These are phyloP conservation scores for Cucumis hystrix DNA, from an alignment of 306 rosid species.

Conservation along the genomic window DNA sequence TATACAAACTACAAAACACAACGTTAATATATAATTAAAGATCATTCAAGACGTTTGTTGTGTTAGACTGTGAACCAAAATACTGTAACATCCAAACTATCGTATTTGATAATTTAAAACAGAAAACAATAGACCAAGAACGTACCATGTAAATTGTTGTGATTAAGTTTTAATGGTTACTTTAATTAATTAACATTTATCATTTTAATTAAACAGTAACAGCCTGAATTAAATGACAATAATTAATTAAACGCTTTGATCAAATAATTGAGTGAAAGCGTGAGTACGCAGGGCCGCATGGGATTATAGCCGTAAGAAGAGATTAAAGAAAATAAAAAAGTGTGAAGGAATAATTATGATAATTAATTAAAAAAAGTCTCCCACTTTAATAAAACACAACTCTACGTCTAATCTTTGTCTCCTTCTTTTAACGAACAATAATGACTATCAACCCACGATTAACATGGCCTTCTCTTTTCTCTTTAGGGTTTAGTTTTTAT, in stretches of 20 bases:
- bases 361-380: not conserved
- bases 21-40: no score
- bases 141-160: no score
- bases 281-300: not conserved
- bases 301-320: not conserved
- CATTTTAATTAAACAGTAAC: not conserved
- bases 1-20: no score
- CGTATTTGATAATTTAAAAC: no score
- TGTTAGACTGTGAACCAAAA: no score
- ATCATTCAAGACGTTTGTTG: no score
- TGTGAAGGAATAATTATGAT: not conserved
- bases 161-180: no score
- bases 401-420: not conserved
- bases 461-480: not conserved
- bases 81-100: no score
- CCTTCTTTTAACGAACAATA: not conserved
- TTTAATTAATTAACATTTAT: no score
- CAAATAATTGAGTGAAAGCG: not conserved
- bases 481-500: no score
- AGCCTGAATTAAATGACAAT: not conserved
- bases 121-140: no score
- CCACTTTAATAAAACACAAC: not conserved
- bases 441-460: not conserved
- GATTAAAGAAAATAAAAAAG: not conserved
- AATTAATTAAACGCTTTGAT: not conserved